Conservation (phyloP, 2,329 filamentous ascomycete genomes). For the Coniella vitis region DNA sequence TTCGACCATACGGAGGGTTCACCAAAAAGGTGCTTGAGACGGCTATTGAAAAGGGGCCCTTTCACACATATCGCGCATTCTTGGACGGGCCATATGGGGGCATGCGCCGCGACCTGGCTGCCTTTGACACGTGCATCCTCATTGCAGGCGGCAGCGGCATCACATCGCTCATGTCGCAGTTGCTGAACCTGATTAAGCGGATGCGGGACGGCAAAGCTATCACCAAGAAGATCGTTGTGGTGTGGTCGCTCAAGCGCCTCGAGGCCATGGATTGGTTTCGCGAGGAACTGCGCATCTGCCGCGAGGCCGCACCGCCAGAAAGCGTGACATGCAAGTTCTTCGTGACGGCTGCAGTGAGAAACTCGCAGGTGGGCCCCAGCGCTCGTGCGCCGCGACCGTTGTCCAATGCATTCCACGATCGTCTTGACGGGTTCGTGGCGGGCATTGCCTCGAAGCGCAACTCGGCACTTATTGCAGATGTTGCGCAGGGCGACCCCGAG, state of each 20-base stretch:
- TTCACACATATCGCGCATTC: constrained; percentile 87
- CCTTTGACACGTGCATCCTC: constrained; percentile 88
- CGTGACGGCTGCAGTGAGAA: constrained; percentile 70
- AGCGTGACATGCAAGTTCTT: constrained; percentile 92
- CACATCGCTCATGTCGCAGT: constrained; percentile 84
- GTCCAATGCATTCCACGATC: constrained; percentile 74
- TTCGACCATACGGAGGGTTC: constrained; percentile 86
- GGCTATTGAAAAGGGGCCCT: constrained; percentile 77
- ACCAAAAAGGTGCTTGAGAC: constrained; percentile 79
- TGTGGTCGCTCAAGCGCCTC: constrained; percentile 88
- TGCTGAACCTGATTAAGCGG: constrained; percentile 89
- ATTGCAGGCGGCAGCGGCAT: constrained; percentile 93
- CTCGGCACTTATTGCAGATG: constrained; percentile 74
- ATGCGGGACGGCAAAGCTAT: constrained; percentile 94
- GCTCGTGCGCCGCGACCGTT: constrained; percentile 55
- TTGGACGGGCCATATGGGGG: constrained; percentile 93
- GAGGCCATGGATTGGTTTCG: constrained; percentile 98
- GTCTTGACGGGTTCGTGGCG: constrained; percentile 79
- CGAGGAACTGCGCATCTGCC: constrained; percentile 86
- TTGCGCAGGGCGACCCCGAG: constrained; percentile 72
- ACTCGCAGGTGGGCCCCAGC: constrained; percentile 27
- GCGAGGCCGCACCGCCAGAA: constrained; percentile 80
- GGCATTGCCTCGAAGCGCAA: constrained; percentile 82
- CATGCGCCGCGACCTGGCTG: constrained; percentile 81
- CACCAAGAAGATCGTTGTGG: constrained; percentile 79